These are phyloP conservation scores for Aspergillus homomorphus DNA, from an alignment of 495 filamentous ascomycete genomes.

Conservation along the genomic window DNA sequence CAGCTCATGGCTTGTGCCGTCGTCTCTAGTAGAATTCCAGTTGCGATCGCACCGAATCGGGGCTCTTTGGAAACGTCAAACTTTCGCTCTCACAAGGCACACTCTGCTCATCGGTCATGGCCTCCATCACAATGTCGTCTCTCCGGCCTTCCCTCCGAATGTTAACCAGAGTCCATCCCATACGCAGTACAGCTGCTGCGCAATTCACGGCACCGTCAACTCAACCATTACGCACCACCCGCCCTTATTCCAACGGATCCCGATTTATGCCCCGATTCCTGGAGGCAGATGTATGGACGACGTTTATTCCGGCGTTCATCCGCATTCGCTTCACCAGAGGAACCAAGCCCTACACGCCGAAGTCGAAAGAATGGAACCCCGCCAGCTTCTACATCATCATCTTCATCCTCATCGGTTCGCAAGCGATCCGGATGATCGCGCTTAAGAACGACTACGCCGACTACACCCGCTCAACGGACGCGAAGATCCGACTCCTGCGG, in stretches of 20 bases:
- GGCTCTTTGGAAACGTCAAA: no score
- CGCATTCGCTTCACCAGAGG: slow-evolving; percentile 31
- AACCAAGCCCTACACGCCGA: slow-evolving; percentile 29
- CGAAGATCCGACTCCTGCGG: slow-evolving; percentile 69
- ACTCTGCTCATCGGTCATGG: background rate
- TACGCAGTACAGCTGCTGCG: background rate
- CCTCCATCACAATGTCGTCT: slow-evolving; percentile 10
- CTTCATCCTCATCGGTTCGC: slow-evolving; percentile 86
- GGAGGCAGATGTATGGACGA: slow-evolving; percentile 67
- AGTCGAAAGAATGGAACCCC: slow-evolving; percentile 81
- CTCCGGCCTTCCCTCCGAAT: slow-evolving; percentile 7
- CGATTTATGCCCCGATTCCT: slow-evolving; percentile 54
- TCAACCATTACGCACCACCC: slow-evolving; percentile 8
- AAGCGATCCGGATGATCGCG: slow-evolving; percentile 86
- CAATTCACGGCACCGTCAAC: slow-evolving; percentile 4
- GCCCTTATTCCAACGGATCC: slow-evolving; percentile 32
- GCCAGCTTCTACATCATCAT: slow-evolving; percentile 91
- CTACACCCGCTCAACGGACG: slow-evolving; percentile 71
- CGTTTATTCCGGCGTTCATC: slow-evolving; percentile 56
- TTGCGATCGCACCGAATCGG: no score
- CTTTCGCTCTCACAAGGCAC: background rate
- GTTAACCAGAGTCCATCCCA: background rate
- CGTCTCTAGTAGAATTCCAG: background rate
- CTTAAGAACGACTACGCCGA: slow-evolving; percentile 70
- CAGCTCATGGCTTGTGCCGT: slow-evolving; percentile 1